A percentile compares a stretch with the other conserved stretches of the same genome.
Conservation (phyloP, 2,329 filamentous ascomycete species). For the Aureobasidium sp. region DNA sequence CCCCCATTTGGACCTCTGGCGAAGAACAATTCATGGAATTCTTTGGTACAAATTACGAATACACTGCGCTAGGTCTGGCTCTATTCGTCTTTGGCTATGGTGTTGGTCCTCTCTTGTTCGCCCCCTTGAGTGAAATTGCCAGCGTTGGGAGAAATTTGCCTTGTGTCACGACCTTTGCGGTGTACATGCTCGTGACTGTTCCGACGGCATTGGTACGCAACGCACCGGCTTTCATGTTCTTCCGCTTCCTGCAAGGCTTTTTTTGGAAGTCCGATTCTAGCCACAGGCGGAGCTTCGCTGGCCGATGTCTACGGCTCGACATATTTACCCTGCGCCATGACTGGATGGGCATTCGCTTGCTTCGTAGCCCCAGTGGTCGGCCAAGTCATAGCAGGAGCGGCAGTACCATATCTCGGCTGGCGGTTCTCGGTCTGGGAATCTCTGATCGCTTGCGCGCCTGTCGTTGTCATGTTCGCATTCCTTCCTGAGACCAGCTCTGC, state of each 20-base stretch:
- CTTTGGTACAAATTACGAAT: conserved; percentile 47
- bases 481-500: conserved; percentile 28
- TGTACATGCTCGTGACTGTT: conserved; percentile 63
- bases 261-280: conserved; percentile 59
- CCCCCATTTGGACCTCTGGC: conserved; percentile 45
- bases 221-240: conserved; percentile 55
- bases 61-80: conserved; percentile 51
- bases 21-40: conserved; percentile 42
- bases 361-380: conserved; percentile 1
- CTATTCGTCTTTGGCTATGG: conserved; percentile 59
- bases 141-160: conserved; percentile 59
- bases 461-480: conserved; percentile 16
- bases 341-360: conserved; percentile 24
- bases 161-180: conserved; percentile 59
- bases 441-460: conserved; percentile 39
- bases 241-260: conserved; percentile 58
- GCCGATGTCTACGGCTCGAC: conserved; percentile 40
- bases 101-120: conserved; percentile 59
- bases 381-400: neutral
- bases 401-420: neutral
- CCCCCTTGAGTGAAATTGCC: conserved; percentile 60
- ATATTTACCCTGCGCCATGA: conserved; percentile 18
- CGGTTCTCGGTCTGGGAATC: conserved; percentile 40
- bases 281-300: conserved; percentile 46
- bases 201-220: conserved; percentile 57